phyloP scores from a whole-genome alignment of 345 rosid genomes.

The Populus deltoides region DNA sequence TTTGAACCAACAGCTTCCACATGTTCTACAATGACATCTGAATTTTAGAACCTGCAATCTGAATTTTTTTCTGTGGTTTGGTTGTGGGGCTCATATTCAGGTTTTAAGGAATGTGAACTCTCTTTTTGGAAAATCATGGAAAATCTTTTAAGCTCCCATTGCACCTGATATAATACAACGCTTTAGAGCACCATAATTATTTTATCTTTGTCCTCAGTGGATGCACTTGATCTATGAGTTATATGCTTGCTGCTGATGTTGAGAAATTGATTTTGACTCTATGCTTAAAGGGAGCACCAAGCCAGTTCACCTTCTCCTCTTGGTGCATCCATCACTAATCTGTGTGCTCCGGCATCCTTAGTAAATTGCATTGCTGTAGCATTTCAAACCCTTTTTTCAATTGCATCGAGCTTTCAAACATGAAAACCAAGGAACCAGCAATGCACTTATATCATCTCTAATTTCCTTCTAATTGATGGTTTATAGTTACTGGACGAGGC shows the following conservation, averaged over 20 bases:
- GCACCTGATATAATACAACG: not conserved
- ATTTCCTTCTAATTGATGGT: constrained; percentile 22
- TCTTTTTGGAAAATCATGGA: not conserved
- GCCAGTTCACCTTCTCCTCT: not conserved
- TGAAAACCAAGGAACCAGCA: not conserved
- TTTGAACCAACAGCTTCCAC: not conserved
- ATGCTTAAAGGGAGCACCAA: not conserved
- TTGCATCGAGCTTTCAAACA: not conserved
- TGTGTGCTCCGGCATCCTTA: not conserved
- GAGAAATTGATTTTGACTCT: not conserved
- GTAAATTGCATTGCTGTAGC: not conserved
- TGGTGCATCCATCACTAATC: not conserved
- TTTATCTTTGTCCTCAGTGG: not conserved
- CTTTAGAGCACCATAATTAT: not conserved
- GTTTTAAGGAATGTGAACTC: not conserved
- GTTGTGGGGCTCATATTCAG: not conserved
- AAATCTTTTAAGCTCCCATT: not conserved
- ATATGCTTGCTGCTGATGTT: not conserved
- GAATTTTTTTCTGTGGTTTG: not conserved
- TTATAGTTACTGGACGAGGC: constrained; percentile 84
- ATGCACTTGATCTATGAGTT: not conserved
- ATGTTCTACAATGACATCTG: not conserved
- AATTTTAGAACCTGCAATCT: not conserved
- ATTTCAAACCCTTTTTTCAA: not conserved
- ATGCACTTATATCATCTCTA: constrained; percentile 13